Base-by-base conservation (phyloP, 129 eudicot species). In the Glebionis coronaria region DNA sequence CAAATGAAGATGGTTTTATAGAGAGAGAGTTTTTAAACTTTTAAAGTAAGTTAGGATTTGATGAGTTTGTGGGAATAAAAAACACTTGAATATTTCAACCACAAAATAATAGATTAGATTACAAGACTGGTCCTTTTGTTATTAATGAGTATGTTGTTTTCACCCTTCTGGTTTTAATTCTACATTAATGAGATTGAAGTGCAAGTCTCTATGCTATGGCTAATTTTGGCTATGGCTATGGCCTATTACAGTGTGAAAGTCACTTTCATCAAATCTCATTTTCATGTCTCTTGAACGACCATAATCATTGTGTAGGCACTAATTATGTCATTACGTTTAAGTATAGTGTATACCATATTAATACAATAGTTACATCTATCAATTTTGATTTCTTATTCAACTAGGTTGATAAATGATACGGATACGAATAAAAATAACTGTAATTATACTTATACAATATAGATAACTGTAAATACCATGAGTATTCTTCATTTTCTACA, bases 81-180 rank as follows among this genome's bases (percentile, higher is more conserved):
- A 56, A 46, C 50, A 47, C 38, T 49, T 59, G 44, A 50, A 40
- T 9, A n/a, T 47, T 58, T 52, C 35, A 61, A 68, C 64, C 80
- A 76, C 59, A 61, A n/a, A 68, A 69, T 15, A 61, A 52, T 76
- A 68, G 59, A 23, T 40, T 18, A 12, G 27, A 61, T 35, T 61
- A 61, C 65, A 67, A 67, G 42, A 61, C 75, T 68, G 75, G 75
- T 68, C 75, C 70, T 56, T 76, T 3, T 16, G 69, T 12, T 68
- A 54, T 58, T 53, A 18, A 31, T 61, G 51, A 5, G 42, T 25
- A 9, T 52, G 50, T 52, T 42, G 44, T 44, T 68, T 69, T 76
- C 65, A 68, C 60, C 70, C 75, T 76, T 53, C 28, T 44, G 61
- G 65, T 60, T 75, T 51, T 59, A 47, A 51, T 50, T 59, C 52